Conservation (phyloP, 768 basidiomycete species). For the Tricholoma furcatifolium region DNA sequence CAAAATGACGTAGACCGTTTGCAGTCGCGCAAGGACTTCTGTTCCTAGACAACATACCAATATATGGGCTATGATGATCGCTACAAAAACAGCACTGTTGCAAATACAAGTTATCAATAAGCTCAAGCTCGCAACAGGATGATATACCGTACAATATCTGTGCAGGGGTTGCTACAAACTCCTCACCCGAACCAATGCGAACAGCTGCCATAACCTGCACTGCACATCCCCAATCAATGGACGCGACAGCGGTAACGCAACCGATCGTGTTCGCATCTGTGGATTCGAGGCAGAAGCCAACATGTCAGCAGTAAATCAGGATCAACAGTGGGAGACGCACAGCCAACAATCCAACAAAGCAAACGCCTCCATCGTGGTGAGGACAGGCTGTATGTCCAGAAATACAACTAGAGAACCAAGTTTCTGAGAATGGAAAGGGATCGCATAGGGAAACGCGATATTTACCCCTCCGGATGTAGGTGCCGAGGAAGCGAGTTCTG, state of each 20-base stretch:
- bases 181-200: slow-evolving; percentile 33
- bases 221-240: slow-evolving; percentile 62
- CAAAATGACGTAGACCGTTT: slow-evolving; percentile 65
- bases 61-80: slow-evolving; percentile 60
- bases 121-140: too few species aligned
- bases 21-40: slow-evolving; percentile 61
- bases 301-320: not conserved
- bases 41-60: slow-evolving; percentile 70
- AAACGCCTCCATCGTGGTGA: slow-evolving; percentile 58
- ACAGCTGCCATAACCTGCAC: slow-evolving; percentile 56
- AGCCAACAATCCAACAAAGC: slow-evolving; percentile 69
- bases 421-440: too few species aligned
- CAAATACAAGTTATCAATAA: too few species aligned
- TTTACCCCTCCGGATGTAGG: slow-evolving; percentile 71
- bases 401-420: slow-evolving; percentile 47
- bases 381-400: slow-evolving; percentile 63
- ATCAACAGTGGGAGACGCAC: slow-evolving; percentile 28
- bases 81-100: slow-evolving; percentile 64
- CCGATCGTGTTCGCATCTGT: slow-evolving; percentile 47
- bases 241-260: slow-evolving; percentile 43
- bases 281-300: slow-evolving; percentile 24
- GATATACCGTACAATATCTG: slow-evolving; percentile 28
- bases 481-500: slow-evolving; percentile 66
- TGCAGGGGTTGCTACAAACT: slow-evolving; percentile 29
- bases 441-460: not conserved